phyloP scores from a whole-genome alignment of 805 yeast genomes.

The Cyberlindnera subsufficiens region DNA sequence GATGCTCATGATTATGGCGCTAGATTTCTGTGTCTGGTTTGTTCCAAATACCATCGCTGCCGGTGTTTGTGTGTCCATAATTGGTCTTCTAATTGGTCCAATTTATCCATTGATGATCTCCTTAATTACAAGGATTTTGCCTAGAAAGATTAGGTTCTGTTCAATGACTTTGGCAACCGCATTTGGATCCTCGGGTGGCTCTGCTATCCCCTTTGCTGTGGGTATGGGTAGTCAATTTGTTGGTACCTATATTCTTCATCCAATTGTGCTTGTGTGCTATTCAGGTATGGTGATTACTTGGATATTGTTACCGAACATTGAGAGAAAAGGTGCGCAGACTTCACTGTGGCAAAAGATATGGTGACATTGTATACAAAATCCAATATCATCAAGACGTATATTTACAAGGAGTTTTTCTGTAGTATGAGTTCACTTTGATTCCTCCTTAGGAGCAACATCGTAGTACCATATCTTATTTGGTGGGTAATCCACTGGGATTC shows the following conservation, averaged over 20 bases:
- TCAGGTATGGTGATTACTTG: slow-evolving; percentile 31
- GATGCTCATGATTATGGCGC: slow-evolving; percentile 28
- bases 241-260: slow-evolving; percentile 46
- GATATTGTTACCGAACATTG: slow-evolving; percentile 40
- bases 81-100: slow-evolving; percentile 56
- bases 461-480: slow-evolving; percentile 76
- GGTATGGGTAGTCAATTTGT: slow-evolving; percentile 41
- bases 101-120: slow-evolving; percentile 47
- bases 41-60: slow-evolving; percentile 38
- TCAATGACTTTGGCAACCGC: slow-evolving; percentile 48
- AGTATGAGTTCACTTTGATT: not conserved
- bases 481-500: slow-evolving; percentile 88
- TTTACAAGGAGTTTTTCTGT: not conserved
- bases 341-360: slow-evolving; percentile 20
- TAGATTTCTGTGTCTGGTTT: slow-evolving; percentile 42
- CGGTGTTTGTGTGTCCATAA: slow-evolving; percentile 38
- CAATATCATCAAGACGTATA: not conserved
- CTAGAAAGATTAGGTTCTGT: slow-evolving; percentile 45
- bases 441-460: slow-evolving; percentile 31
- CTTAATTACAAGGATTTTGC: slow-evolving; percentile 37
- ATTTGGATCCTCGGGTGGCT: slow-evolving; percentile 55
- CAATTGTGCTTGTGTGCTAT: slow-evolving; percentile 36
- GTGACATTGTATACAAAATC: slow-evolving; percentile 6
- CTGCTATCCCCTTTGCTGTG: slow-evolving; percentile 46
- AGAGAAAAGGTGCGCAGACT: slow-evolving; percentile 22